phyloP scores from a whole-genome alignment of 805 yeast species.

The Grigorovia jiainica region DNA sequence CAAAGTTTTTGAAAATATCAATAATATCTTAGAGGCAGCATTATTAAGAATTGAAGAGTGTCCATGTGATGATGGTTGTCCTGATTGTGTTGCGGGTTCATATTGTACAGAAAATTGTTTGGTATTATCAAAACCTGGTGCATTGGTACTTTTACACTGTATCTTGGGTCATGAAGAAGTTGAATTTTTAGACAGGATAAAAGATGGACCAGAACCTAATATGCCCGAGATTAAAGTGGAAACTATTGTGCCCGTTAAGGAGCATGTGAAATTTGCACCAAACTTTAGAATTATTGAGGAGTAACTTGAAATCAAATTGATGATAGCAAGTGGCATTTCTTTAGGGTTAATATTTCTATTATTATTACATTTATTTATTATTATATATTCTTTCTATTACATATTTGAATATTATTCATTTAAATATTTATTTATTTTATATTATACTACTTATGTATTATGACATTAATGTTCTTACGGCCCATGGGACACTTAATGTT shows the following conservation, averaged over 20 bases:
- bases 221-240: constrained; percentile 64
- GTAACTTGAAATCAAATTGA: background rate
- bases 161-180: constrained; percentile 45
- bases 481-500: constrained; percentile 84
- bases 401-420: too few relatives aligned
- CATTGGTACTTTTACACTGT: constrained; percentile 54
- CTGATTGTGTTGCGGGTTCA: constrained; percentile 76
- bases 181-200: constrained; percentile 28
- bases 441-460: constrained; percentile 20
- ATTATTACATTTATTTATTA: too few relatives aligned
- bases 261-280: constrained; percentile 49
- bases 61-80: constrained; percentile 58
- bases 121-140: constrained; percentile 84
- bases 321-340: too few relatives aligned
- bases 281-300: constrained; percentile 49
- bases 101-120: constrained; percentile 72
- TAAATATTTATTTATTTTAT: background rate
- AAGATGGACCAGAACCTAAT: constrained; percentile 67
- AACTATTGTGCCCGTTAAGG: constrained; percentile 49
- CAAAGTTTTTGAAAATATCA: constrained; percentile 72
- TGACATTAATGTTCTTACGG: constrained; percentile 74
- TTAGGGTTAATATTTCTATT: too few relatives aligned
- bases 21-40: constrained; percentile 53
- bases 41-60: constrained; percentile 53
- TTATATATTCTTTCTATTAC: background rate